Evolutionary conservation across 2,329 filamentous ascomycete species (phyloP), one percentile per base, ranked within the genome.

Genomic region (Aspergillus jensenii): DNA sequence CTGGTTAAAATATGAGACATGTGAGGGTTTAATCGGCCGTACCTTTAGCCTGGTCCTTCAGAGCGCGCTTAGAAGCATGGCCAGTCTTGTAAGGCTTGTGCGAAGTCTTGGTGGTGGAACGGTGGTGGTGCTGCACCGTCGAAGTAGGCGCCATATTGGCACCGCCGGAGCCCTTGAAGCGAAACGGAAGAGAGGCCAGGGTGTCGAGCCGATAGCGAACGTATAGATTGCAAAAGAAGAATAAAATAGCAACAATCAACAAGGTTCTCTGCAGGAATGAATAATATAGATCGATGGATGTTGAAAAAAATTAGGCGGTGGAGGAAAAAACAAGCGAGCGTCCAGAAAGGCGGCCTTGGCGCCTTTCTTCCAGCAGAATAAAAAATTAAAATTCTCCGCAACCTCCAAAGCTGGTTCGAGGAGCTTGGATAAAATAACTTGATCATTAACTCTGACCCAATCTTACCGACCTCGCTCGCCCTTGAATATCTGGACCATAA

Each of bases 1-100:
- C n/a, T 2, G 25, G 25, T 12, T 7, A 3, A 33, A 6, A 25
- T 43, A 9, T 37, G 6, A 31, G 27, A 31, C 14, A 19, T 37
- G 17, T 68, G 25, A 44, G 9, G 8, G 5, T 48, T 44, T 33
- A n/a, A 12, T 7, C 7, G 9, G n/a, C 6, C 66, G 40, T 68
- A 92, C 91, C 93, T 82, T 98, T 98, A 59, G 87, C 84, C 64
- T 87, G 82, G 64, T 96, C 91, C 73, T 95, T 91, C 71, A 97
- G 76, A 58, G 91, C 85, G 70, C 90, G 87, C 76, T 98, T 98
- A 61, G 90, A 91, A 41, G 93, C 86, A 80, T 96, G 93, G 73
- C 88, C 88, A 58, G 91, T 91, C 79, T 99, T 99, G 83, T 93
- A 99, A 25, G 88, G 75, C 81, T 99, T 99, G 78, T 96, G 87